phyloP scores from a whole-genome alignment of 1,284 basidiomycete genomes.

The Trichosporon sp. region DNA sequence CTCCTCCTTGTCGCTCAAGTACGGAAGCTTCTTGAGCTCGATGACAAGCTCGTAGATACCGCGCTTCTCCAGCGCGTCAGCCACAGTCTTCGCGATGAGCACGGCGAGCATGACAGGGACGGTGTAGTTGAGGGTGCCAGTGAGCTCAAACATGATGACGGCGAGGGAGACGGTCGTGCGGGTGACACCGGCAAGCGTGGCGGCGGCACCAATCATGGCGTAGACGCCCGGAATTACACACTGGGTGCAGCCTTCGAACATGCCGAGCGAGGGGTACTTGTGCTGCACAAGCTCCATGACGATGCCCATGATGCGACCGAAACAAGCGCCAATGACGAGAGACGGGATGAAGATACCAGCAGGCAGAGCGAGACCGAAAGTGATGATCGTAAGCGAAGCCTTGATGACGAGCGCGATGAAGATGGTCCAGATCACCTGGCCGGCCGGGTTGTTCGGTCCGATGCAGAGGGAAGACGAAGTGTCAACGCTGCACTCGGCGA shows the following conservation, averaged over 20 bases:
- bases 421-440: slow-evolving; percentile 60
- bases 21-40: slow-evolving; percentile 77
- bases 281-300: slow-evolving; percentile 72
- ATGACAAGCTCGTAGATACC: slow-evolving; percentile 95
- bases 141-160: slow-evolving; percentile 96
- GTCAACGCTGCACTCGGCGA: slow-evolving; percentile 70
- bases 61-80: slow-evolving; percentile 86
- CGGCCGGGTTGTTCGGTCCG: slow-evolving; percentile 48
- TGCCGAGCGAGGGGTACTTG: slow-evolving; percentile 58
- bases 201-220: slow-evolving; percentile 87
- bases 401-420: slow-evolving; percentile 74
- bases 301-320: slow-evolving; percentile 83
- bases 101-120: slow-evolving; percentile 86
- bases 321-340: slow-evolving; percentile 93
- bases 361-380: slow-evolving; percentile 89
- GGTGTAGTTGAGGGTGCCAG: slow-evolving; percentile 88
- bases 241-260: slow-evolving; percentile 63
- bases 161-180: slow-evolving; percentile 70
- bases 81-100: slow-evolving; percentile 87
- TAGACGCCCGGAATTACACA: slow-evolving; percentile 72
- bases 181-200: slow-evolving; percentile 80
- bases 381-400: slow-evolving; percentile 76
- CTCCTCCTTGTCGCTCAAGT: slow-evolving; percentile 81
- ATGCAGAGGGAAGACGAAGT: slow-evolving; percentile 67
- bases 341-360: slow-evolving; percentile 98